These are phyloP conservation scores for Wallacemonas sp. DNA, from an alignment of 208 protist species.

Conservation along the genomic window DNA sequence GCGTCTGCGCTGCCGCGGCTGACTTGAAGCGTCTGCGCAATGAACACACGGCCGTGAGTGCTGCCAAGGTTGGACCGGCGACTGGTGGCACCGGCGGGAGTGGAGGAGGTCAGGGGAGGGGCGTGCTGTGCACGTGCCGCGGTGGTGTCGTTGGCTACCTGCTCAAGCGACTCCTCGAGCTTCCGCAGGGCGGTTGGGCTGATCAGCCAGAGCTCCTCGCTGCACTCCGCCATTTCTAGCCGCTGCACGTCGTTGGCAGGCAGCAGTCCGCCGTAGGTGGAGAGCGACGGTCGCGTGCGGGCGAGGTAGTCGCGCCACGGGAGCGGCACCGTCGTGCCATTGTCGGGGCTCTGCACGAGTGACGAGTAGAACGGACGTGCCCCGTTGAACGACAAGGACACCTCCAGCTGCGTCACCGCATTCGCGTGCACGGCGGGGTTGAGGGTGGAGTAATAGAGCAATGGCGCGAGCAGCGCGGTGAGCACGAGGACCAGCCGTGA, in stretches of 20 bases:
- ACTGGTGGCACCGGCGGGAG: not conserved
- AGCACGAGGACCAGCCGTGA: slow-evolving; percentile 50
- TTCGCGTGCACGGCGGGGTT: slow-evolving; percentile 69
- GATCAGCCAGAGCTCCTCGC: slow-evolving; percentile 54
- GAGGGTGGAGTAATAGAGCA: slow-evolving; percentile 88
- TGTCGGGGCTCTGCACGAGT: slow-evolving; percentile 20
- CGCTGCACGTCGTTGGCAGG: slow-evolving; percentile 42
- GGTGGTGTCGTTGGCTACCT: slow-evolving; percentile 15
- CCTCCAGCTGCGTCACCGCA: slow-evolving; percentile 26
- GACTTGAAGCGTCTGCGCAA: not conserved
- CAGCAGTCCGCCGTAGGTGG: slow-evolving; percentile 21
- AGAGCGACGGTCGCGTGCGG: slow-evolving; percentile 58
- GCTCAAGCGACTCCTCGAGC: slow-evolving; percentile 22
- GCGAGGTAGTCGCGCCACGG: slow-evolving; percentile 44
- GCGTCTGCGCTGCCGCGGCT: slow-evolving; percentile 9
- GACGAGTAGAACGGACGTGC: slow-evolving; percentile 49
- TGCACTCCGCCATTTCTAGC: slow-evolving; percentile 45
- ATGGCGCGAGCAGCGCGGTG: slow-evolving; percentile 64
- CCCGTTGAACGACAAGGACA: slow-evolving; percentile 56
- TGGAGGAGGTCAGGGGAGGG: not conserved
- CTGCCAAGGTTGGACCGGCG: not conserved
- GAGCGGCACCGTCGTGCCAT: slow-evolving; percentile 10
- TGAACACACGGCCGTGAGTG: too few species aligned
- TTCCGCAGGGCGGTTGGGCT: slow-evolving; percentile 34
- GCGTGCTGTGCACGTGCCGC: not conserved